Evolutionary conservation across 129 eudicot species (phyloP).

Genomic region (Lonicera japonica): DNA sequence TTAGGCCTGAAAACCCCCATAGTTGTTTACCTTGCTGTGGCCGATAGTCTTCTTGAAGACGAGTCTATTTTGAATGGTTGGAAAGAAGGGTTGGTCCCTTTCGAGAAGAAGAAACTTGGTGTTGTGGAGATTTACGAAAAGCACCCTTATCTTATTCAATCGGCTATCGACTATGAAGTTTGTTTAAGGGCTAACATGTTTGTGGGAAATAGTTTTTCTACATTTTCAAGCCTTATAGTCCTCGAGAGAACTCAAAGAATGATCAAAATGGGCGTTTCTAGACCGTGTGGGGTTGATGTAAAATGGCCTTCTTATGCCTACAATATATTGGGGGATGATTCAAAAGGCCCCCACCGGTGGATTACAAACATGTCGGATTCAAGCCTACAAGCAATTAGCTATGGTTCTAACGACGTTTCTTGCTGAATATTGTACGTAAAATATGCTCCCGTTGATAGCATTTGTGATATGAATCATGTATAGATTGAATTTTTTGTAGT

Average conservation of each 20-base stretch:
- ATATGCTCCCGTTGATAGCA: not conserved
- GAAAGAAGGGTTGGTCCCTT: constrained; percentile 62
- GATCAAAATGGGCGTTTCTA: constrained; percentile 27
- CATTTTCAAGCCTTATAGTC: constrained; percentile 88
- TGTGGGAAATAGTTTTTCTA: constrained; percentile 88
- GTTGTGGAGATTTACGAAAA: constrained; percentile 45
- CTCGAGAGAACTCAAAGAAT: constrained; percentile 73
- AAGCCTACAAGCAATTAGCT: constrained; percentile 68
- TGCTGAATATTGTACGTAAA: constrained; percentile 22
- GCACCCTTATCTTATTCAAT: constrained; percentile 64
- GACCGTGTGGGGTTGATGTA: constrained; percentile 35
- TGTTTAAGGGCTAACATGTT: constrained; percentile 75
- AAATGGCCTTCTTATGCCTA: constrained; percentile 96
- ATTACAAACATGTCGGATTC: constrained; percentile 62
- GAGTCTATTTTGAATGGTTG: constrained; percentile 57
- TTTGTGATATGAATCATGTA: too few species aligned
- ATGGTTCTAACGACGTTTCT: constrained; percentile 57
- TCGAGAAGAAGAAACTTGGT: constrained; percentile 72
- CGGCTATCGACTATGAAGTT: constrained; percentile 94
- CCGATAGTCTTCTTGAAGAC: constrained; percentile 82
- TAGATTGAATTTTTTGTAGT: too few species aligned
- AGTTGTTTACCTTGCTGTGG: constrained; percentile 75
- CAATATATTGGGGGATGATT: constrained; percentile 46
- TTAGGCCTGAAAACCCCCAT: constrained; percentile 35
- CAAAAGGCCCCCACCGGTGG: constrained; percentile 58